phyloP scores from a whole-genome alignment of 805 yeast species.

The Saccharomyces paradoxus region DNA sequence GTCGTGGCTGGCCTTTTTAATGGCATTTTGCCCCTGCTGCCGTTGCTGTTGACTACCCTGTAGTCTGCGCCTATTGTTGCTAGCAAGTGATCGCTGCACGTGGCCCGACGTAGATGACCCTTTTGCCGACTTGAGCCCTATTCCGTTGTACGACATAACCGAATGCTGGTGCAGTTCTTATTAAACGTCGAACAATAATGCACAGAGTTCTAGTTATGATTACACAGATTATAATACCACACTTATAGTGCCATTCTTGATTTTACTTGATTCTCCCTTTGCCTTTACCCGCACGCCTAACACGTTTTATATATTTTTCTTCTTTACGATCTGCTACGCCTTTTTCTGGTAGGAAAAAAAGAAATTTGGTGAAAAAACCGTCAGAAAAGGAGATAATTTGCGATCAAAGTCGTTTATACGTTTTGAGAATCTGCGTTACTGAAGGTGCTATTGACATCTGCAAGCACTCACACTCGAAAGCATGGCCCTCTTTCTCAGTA shows the following conservation, averaged over 20 bases:
- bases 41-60: background rate
- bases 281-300: background rate
- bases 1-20: background rate
- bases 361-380: background rate
- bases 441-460: background rate
- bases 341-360: background rate
- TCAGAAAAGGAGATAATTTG: background rate
- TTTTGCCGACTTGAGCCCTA: constrained; percentile 28
- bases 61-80: constrained; percentile 6
- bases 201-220: background rate
- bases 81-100: constrained; percentile 25
- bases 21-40: background rate
- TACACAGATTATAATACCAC: background rate
- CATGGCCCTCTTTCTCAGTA: constrained; percentile 20
- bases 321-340: background rate
- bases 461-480: background rate
- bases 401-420: background rate
- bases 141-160: constrained; percentile 26
- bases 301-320: background rate
- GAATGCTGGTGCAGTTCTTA: background rate
- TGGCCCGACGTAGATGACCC: constrained; percentile 31
- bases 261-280: background rate
- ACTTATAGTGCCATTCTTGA: background rate
- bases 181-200: background rate
- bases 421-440: background rate